These are phyloP conservation scores for Neurospora sp. DNA, from an alignment of 495 filamentous ascomycete genomes.

Conservation along the genomic window DNA sequence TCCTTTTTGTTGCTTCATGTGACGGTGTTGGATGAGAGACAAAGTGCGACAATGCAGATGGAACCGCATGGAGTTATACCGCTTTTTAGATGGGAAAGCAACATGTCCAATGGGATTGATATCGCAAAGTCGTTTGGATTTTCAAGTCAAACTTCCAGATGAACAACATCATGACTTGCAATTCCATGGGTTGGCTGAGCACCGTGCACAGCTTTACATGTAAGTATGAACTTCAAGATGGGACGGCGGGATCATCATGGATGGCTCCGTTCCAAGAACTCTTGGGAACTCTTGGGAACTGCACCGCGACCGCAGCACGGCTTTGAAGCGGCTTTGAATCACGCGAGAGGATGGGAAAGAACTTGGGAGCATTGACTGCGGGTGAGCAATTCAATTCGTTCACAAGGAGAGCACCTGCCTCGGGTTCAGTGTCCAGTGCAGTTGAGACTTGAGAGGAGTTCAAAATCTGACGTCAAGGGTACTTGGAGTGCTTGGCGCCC, in stretches of 20 bases:
- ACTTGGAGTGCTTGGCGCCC: not conserved
- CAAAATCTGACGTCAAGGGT: not conserved
- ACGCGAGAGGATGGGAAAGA: not conserved
- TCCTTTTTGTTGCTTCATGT: not conserved
- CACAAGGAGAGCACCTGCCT: not conserved
- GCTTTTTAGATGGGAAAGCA: not conserved
- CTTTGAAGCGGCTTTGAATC: not conserved
- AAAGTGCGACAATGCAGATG: not conserved
- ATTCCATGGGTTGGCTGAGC: not conserved
- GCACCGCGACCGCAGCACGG: not conserved
- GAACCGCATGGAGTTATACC: not conserved
- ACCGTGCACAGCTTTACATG: not conserved
- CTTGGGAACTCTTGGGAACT: not conserved
- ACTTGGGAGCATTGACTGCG: not conserved
- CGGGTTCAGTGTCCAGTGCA: not conserved
- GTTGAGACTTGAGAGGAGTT: not conserved
- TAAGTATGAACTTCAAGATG: not conserved
- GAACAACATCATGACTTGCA: not conserved
- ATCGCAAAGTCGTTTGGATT: not conserved
- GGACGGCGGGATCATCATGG: not conserved
- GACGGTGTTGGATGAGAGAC: not conserved
- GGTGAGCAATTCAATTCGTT: not conserved
- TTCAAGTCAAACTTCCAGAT: not conserved
- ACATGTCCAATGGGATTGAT: not conserved
- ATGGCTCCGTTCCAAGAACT: not conserved